Percentiles rank a stretch among this genome's conserved stretches.
Conservation (phyloP, 2,329 filamentous ascomycete genomes). For the Ceratocystis lukuohia region DNA sequence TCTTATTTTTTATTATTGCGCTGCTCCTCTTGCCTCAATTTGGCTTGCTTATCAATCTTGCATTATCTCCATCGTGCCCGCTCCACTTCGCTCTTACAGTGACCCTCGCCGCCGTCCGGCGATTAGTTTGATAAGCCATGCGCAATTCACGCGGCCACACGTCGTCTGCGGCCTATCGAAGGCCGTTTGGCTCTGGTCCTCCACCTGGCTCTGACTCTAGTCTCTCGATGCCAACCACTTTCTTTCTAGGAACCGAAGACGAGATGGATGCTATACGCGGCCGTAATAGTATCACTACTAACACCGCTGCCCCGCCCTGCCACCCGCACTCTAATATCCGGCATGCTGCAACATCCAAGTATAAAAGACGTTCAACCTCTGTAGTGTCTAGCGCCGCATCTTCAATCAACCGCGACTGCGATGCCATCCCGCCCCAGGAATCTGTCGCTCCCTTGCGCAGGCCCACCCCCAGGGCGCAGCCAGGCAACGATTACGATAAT, state of each 20-base stretch:
- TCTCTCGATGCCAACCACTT: background rate
- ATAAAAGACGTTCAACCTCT: background rate
- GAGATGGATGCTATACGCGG: slow-evolving; percentile 11
- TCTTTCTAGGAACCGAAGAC: slow-evolving; percentile 13
- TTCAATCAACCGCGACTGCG: background rate
- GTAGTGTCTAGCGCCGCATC: background rate
- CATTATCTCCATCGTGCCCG: background rate
- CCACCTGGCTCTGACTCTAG: background rate
- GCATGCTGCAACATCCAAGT: background rate
- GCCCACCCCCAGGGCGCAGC: background rate
- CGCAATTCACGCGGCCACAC: background rate
- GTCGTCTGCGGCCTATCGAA: background rate
- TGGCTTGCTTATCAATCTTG: background rate
- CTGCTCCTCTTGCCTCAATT: too few species aligned
- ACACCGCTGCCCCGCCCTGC: background rate
- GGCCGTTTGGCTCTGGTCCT: background rate
- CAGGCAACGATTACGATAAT: background rate
- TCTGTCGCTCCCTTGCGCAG: background rate
- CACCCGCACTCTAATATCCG: slow-evolving; percentile 2
- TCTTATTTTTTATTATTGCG: too few species aligned
- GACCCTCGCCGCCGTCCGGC: background rate
- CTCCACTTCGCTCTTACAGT: background rate
- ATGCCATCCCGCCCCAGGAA: background rate
- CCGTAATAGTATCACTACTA: background rate
- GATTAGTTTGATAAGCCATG: background rate